Base-by-base conservation (phyloP, 2,329 filamentous ascomycete genomes). In the Ophiocordyceps camponoti-saundersi region DNA sequence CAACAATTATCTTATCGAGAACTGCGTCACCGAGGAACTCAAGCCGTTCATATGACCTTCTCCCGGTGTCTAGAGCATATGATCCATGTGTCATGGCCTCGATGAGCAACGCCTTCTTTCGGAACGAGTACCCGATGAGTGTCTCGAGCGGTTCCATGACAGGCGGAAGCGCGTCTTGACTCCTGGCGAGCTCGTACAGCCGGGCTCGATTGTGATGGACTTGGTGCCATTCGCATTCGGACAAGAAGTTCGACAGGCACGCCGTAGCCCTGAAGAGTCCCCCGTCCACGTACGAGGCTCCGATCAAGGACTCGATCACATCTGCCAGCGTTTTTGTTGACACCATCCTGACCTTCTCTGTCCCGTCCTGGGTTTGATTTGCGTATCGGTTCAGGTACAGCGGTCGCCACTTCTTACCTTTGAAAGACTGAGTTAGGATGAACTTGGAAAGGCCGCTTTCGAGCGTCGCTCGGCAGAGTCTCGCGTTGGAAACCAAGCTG, bases 11-110 rank as follows among this genome's bases (percentile, higher is more conserved):
- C 53, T 79, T 74, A 61, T 96, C 90, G 0, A 96, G 75, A 2
- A 95, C 69, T 0, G 87, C 77, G 54, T 96, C 90, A 1, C 90
- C 90, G 0, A 95, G 66, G 55, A 92, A 95, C 57, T 95, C 90
- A 1, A 95, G 72, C 0, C 88, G 76, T 53, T 95, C 84, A 13
- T 78, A 71, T 0, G 65, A 64, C 43, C 57, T 54, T 15, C 52
- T 50, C 2, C 51, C 48, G 21, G 63, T 69, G 2, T 68, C 67
- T 5, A 71, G 66, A 16, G 65, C 61, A 29, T 67, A 67, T 0
- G 85, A 89, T 0, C 77, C 68, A 57, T 95, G 89, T 0, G 88
- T 95, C 45, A 90, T 68, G 2, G 89, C 84, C 63, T 95, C 85
- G 0, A 83, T 57, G 1, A 95, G 70, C 1, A 95, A 66, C 0